These are phyloP conservation scores for Chrysosporium queenslandicum DNA, from an alignment of 2,329 filamentous ascomycete genomes.

Conservation along the genomic window DNA sequence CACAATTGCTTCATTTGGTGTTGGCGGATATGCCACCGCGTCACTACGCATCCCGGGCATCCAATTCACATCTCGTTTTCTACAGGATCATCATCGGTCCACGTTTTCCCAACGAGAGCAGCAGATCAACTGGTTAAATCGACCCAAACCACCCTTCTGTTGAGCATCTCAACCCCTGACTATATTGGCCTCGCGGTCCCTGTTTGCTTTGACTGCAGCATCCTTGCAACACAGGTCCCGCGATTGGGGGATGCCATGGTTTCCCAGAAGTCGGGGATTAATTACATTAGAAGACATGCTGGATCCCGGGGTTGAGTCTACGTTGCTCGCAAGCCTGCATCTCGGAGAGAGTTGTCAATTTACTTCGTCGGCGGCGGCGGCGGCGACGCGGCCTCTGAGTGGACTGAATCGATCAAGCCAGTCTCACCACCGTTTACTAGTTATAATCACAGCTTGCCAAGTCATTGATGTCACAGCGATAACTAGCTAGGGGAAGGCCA, in stretches of 20 bases:
- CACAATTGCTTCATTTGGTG: neutral
- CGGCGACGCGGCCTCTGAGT: neutral
- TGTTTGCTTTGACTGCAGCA: neutral
- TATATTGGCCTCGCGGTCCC: neutral
- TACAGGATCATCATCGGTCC: neutral
- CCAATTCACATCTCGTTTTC: neutral
- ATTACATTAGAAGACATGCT: neutral
- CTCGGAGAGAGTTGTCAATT: neutral
- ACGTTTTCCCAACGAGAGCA: neutral
- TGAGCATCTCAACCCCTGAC: neutral
- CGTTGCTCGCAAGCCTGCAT: neutral
- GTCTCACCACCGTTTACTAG: neutral
- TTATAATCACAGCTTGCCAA: neutral
- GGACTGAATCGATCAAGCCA: neutral
- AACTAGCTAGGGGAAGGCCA: neutral
- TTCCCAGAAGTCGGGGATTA: neutral
- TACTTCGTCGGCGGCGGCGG: neutral
- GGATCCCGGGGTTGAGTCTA: neutral
- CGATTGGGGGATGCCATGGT: neutral
- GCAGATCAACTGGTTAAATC: neutral
- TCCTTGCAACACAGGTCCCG: neutral
- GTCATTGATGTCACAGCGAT: slow-evolving; percentile 1
- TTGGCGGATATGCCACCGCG: neutral
- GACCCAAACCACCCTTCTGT: neutral
- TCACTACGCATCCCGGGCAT: neutral